Percentiles rank a stretch among this genome's conserved stretches.
Evolutionary conservation across 306 rosid genomes (phyloP).

Genomic region (Citrullus amarus): DNA sequence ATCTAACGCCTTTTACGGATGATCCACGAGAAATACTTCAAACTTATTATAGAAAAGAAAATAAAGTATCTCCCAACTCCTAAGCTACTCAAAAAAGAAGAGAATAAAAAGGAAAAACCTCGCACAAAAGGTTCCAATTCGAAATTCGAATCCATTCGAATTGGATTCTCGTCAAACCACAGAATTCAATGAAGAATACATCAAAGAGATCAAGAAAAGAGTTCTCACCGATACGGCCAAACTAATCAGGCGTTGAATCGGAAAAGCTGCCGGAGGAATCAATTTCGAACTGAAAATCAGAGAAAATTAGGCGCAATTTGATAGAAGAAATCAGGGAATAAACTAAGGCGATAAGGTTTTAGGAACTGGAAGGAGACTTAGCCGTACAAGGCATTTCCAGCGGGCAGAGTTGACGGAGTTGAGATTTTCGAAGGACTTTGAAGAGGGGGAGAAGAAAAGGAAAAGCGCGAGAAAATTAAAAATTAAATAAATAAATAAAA

Average conservation of each 20-base stretch:
- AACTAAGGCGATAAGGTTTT: not conserved
- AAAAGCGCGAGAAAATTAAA: not conserved
- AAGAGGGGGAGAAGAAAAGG: not conserved
- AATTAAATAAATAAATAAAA: not conserved
- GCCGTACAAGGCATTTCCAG: not conserved
- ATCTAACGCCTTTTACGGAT: constrained; percentile 2
- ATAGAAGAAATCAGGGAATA: not conserved
- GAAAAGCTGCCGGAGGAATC: not conserved
- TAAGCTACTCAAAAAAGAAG: not conserved
- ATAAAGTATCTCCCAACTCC: not conserved
- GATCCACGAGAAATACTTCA: not conserved
- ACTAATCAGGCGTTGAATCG: not conserved
- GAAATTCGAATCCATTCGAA: not conserved
- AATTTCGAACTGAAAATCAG: not conserved
- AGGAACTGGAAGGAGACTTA: not conserved
- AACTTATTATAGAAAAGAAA: not conserved
- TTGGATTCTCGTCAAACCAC: too few relatives aligned
- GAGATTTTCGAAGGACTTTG: not conserved
- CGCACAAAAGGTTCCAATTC: not conserved
- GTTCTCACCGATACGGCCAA: not conserved
- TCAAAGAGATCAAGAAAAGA: not conserved
- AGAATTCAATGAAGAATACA: not conserved
- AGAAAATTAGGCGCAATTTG: not conserved
- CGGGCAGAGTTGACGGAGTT: not conserved
- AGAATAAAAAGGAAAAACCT: not conserved